Base-by-base conservation (phyloP, 2,329 filamentous ascomycete species). In the Alternaria gansuensis region DNA sequence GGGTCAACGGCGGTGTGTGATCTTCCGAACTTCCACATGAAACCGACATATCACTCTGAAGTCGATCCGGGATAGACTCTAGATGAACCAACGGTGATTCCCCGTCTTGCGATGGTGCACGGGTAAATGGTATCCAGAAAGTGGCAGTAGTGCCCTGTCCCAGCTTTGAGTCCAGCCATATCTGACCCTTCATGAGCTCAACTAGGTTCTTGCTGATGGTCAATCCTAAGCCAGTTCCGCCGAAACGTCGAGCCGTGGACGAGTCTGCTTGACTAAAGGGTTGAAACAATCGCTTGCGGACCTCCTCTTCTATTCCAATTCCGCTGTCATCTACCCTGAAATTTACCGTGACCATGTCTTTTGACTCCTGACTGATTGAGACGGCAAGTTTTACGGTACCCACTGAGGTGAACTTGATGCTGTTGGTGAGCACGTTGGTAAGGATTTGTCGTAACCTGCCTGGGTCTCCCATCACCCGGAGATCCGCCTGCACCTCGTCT, bases 401-500 rank as follows among this genome's bases (percentile, higher is more conserved):
- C 33, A 77, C 71, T 1, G 72, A 72, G 0, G 77, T 78, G 57
- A 79, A 79, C 41, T 79, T 79, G 63, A 79, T 77, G 45, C 73
- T 76, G 58, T 80, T 79, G 2, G 90, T 92, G 21, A 93, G 80
- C 2, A 94, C 80, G 69, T 93, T 94, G 2, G 89, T 92, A 37
- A 94, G 84, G 60, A 96, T 93, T 70, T 96, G 93, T 46, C 93
- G 87, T 31, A 96, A 82, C 34, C 92, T 85, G 10, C 92, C 91
- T 8, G 92, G 92, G 69, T 97, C 93, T 13, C 93, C 93, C 69
- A 96, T 88, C 3, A 97, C 91, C 45, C 93, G 88, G 55, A 95
- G 80, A 66, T 92, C 87, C 31, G 83, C 82, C 49, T 85, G 84
- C 7, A 90, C 85, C 41, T 88, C 84, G 1, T 82, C 79, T 6